Evolutionary conservation across 148 eudicot species (phyloP), one percentile per base, ranked within the genome.

Genomic region (Heliamphora exappendiculata): DNA sequence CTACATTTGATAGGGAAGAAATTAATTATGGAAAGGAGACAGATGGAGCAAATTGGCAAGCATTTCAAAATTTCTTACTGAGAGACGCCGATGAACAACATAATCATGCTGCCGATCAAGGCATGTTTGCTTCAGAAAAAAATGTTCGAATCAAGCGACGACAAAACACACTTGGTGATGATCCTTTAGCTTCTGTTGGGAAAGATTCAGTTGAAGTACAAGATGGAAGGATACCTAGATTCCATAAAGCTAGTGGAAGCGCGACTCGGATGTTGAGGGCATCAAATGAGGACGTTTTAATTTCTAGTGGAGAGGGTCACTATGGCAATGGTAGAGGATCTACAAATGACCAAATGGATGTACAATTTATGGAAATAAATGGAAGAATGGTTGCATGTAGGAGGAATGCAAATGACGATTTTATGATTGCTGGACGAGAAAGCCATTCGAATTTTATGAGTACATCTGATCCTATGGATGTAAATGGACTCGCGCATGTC

Each of bases 21-120:
- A 79, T 74, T 67, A 36, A 58, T 51, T 59, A 72, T 71, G 88
- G 72, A 78, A 86, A 84, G 74, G 83, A 82, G 19, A 76, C 82
- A 49, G 91, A 89, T 67, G 87, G 84, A 76, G 92, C 91, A 33
- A 87, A 89, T 78, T 96, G 99, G 99, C 88, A 88, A 76, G 98
- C 98, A 76, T 93, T 96, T 84, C 93, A 96, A 80, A 87, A 74
- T 79, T 91, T 88, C 78, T 81, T 96, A 80, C 84, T 96, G 69
- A 87, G 82, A 68, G 94, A 90, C 70, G 83, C 83, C 41, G 89
- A 87, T 77, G 94, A 93, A 74, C 83, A 93, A 74, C 83, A 80
- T 72, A 75, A 75, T 79, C 82, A 75, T 79, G 75, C 89, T 55
- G 81, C 79, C 49, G 85, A 80, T 70, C 79, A 81, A n/a, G 79